Evolutionary conservation across 2,329 filamentous ascomycete species (phyloP).

Genomic region (Sporothrix schenckii): DNA sequence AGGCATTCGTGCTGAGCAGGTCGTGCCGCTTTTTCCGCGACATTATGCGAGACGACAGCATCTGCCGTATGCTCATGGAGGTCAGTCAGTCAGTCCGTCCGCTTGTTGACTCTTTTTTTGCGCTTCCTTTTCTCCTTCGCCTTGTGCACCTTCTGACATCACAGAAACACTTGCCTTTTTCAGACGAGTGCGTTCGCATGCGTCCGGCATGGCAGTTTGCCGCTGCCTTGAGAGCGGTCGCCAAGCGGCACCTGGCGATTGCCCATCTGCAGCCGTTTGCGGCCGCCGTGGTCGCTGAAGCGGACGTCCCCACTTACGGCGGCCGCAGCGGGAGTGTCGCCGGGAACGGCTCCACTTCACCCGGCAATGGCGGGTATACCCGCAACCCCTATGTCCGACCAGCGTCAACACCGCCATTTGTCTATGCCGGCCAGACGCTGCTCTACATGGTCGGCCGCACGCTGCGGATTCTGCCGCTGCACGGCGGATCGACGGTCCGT

Average conservation of each 20-base stretch:
- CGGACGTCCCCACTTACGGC: slow-evolving; percentile 56
- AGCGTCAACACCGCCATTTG: slow-evolving; percentile 33
- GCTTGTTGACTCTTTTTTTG: neutral
- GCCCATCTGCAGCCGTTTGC: slow-evolving; percentile 65
- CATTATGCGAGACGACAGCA: slow-evolving; percentile 56
- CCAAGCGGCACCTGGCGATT: slow-evolving; percentile 63
- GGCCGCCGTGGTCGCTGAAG: slow-evolving; percentile 61
- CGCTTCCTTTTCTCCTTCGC: slow-evolving; percentile 36
- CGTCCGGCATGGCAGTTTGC: slow-evolving; percentile 46
- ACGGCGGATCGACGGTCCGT: slow-evolving; percentile 45
- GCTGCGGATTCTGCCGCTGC: slow-evolving; percentile 64
- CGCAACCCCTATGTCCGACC: neutral
- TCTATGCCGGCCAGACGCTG: slow-evolving; percentile 56
- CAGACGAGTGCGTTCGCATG: slow-evolving; percentile 8
- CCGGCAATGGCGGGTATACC: slow-evolving; percentile 2
- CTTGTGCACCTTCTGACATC: neutral
- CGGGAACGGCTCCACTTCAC: slow-evolving; percentile 7
- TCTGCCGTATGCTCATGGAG: slow-evolving; percentile 61
- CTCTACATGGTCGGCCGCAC: slow-evolving; percentile 60
- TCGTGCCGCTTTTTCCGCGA: slow-evolving; percentile 56
- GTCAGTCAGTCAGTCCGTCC: slow-evolving; percentile 46
- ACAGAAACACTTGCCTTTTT: slow-evolving; percentile 23
- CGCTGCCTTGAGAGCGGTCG: slow-evolving; percentile 60
- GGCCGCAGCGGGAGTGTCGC: neutral
- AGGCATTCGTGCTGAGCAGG: slow-evolving; percentile 60